Conservation (phyloP, 1,284 basidiomycete species). For the Moesziomyces sp. region DNA sequence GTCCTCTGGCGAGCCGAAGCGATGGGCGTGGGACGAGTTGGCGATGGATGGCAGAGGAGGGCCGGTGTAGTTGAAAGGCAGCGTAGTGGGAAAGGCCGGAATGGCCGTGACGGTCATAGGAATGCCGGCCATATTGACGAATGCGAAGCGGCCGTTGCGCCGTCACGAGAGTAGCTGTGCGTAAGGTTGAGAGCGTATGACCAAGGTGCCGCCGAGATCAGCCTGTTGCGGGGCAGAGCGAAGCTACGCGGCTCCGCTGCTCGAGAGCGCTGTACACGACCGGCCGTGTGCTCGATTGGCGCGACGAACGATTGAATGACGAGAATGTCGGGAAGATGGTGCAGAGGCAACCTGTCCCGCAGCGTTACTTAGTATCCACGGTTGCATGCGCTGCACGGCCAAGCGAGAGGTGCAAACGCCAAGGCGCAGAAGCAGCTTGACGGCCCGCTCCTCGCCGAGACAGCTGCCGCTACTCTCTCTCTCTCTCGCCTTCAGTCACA, state of each 20-base stretch:
- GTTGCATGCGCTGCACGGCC: background rate
- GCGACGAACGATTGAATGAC: background rate
- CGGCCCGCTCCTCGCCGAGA: slow-evolving; percentile 3
- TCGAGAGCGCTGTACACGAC: background rate
- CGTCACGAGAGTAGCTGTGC: background rate
- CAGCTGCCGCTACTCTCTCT: background rate
- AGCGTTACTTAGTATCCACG: too few relatives aligned
- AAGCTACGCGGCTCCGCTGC: slow-evolving; percentile 1
- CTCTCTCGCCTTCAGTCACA: too few relatives aligned
- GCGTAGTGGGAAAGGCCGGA: slow-evolving; percentile 31
- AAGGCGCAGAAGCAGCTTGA: background rate
- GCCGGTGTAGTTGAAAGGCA: slow-evolving; percentile 8
- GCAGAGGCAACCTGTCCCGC: too few relatives aligned
- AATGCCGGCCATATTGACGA: slow-evolving; percentile 25
- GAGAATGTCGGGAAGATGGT: background rate
- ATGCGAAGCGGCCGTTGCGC: background rate
- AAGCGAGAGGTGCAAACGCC: too few relatives aligned
- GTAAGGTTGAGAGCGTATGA: background rate
- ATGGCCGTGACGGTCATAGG: slow-evolving; percentile 43
- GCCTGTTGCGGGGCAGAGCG: background rate
- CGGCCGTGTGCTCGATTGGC: background rate
- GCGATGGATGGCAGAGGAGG: slow-evolving; percentile 24
- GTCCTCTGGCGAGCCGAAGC: slow-evolving; percentile 19
- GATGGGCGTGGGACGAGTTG: slow-evolving; percentile 8
- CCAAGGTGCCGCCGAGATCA: background rate